Evolutionary conservation across 202 grass and related monocot genomes (phyloP), one percentile per base, ranked within the genome.

Genomic region (Schoenoplectus tabernaemontani): DNA sequence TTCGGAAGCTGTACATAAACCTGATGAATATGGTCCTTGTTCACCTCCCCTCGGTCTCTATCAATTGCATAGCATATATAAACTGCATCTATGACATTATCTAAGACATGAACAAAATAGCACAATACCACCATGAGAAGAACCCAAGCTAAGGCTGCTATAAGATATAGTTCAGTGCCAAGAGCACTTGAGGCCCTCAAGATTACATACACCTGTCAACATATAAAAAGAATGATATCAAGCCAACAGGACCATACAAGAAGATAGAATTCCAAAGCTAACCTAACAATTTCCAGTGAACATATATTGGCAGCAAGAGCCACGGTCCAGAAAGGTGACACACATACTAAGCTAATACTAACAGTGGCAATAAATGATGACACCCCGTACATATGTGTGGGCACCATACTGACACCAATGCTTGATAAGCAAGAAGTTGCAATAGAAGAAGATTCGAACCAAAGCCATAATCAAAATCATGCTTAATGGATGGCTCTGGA

Each of bases 61-160:
- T 89, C 87, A 20, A 89, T 85, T 8, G 87, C 83, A 57, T 89
- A 89, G 63, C 87, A 89, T 13, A 89, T 68, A 42, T 89, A 89
- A 38, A 83, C 34, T 13, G 79, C 71, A 56, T 89, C 87, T 23
- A 89, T 66, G 9, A 89, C 83, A 26, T 82, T 85, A 84, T 89
- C 87, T 59, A 89, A 78, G 17, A 89, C 87, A 65, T 85, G 63
- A 19, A 85, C 63, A 50, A 85, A 80, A 51, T 85, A 89, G 42
- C 83, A 53, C 65, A 89, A 83, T n/a, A 89, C 63, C 51, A 76
- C 79, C 57, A 85, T 83, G 30, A 89, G 83, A 46, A 89, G 64
- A 51, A 83, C 19, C 79, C 78, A 85, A 17, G 83, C 66, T 1
- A 89, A 17, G 43, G 79, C 83, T 74, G 87, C 79, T 13, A 89